Base-by-base conservation (phyloP, 2,329 filamentous ascomycete species). In the Microcyclospora pomicola region DNA sequence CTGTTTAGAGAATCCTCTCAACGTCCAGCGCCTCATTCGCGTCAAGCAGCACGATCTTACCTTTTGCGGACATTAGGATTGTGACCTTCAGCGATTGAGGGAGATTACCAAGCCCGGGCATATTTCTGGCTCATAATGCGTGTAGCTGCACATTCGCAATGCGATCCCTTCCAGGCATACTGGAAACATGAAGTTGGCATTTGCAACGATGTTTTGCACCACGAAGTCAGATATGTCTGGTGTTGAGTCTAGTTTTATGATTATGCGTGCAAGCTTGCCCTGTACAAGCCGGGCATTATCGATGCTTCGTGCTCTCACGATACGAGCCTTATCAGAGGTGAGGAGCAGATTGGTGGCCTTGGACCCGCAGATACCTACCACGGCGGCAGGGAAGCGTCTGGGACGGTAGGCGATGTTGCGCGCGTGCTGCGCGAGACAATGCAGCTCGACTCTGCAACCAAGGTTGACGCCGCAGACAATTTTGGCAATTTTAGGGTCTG, bases 201-300 rank as follows among this genome's bases (percentile, higher is more conserved):
- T 87, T 42, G 82, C 84, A 44, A 92, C 84, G 44, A 92, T 91
- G 62, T 92, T 92, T 68, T 91, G 83, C 55, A 92, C 91, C 71
- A 88, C 88, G 65, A 91, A 91, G 59, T 91, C 83, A 48, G 82
- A 87, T 59, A 91, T 88, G 71, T 87, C 88, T 53, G 83, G 82
- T 49, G 88, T 86, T 69, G 88, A 91, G 39, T 83, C 84, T 35
- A 91, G 77, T 65, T 91, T 91, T 68, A 91, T 83, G 49, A 91
- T 87, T 58, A 91, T 88, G 50, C 84, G 82, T 19, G 83, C 84
- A 55, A 88, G 91, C 62, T 91, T 91, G 61, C 83, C 75, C 35
- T 80, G 85, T 1, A 83, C 83, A 52, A 91, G 73, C 67, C 87
- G 88, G 28, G 82, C 87, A 57, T 91, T 84, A 59, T 88, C 83